Evolutionary conservation across 306 rosid species (phyloP), one percentile per base, ranked within the genome.

Genomic region (Luffa acutangula): DNA sequence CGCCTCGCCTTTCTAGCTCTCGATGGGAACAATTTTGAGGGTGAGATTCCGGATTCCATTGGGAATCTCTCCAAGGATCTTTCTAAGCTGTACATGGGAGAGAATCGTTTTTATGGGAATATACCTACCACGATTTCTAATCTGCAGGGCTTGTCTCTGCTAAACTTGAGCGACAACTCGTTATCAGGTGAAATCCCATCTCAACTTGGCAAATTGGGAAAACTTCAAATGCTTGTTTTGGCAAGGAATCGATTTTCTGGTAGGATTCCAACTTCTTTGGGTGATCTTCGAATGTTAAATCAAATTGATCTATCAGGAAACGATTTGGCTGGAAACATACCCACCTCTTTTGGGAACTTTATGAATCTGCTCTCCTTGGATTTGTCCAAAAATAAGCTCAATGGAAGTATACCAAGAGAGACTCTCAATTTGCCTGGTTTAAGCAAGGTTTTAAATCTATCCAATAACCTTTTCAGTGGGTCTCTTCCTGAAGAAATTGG

Each of bases 61-160:
- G 97, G 96, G 15, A 87, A 89, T 75, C 91, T 91, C 36, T 89
- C 97, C 14, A 84, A 86, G 69, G 66, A 20, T 20, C 87, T 93
- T 46, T 72, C 87, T 4, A 72, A 8, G 1, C 25, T 93, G 41
- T 87, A 80, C 88, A 90, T 93, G 93, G 97, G 95, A 83, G 64
- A 78, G 73, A 93, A 93, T 77, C 82, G 75, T 15, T 78, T 93
- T n/a, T 70, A 75, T 41, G 98, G 98, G 10, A 76, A 84, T 31
- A 87, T 90, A 62, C 97, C 98, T 0, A 0, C 82, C 33, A 87
- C 96, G 14, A 80, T 93, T 9, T 85, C 89, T 17, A 81, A 7
- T 20, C 91, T 93, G 6, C 84, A 76, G 0, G 76, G 89, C 79
- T 84, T 93, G 85, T 70, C 66, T 60, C 78, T 89, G 85, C 80